Evolutionary conservation across 2,329 filamentous ascomycete species (phyloP), one percentile per base, ranked within the genome.

Genomic region (Salinomyces thailandicus): DNA sequence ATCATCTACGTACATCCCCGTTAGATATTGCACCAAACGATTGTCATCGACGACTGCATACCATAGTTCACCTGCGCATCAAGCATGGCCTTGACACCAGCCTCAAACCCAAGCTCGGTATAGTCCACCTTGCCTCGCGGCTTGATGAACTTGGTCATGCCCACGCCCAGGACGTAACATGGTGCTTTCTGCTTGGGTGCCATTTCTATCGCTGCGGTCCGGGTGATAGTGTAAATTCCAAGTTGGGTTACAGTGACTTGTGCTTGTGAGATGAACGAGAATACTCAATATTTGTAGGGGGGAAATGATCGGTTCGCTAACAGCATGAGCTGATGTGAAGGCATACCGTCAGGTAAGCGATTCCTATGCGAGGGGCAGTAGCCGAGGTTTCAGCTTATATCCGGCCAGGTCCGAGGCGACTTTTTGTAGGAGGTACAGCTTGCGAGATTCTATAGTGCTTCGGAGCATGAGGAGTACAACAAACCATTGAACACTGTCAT

Each of bases 71-170:
- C 85, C 45, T 93, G 81, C 2, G 85, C 85, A 60, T 77, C 74
- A 13, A 79, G 63, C 71, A 93, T 77, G 33, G 85, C 85, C 63
- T 93, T 93, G 59, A 91, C 71, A 49, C 85, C 85, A 8, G 86
- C 86, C 63, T 95, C 87, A 61, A 87, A 95, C 38, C 87, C 87
- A 16, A 95, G 77, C 59, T 94, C 87, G 5, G 85, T 85, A 66
- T 95, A 95, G 67, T 94, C 86, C 47, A 93, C 83, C 60, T 89
- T 89, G 59, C 85, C 85, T 38, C 87, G 77, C 28, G 87, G 87
- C 70, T 95, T 95, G 75, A 95, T 89, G 74, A 96, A 96, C 66
- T 93, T 93, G 66, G 89, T 96, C 85, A 96, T 91, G 67, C 89
- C 89, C 51, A 96, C 91, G 68, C 89, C 89, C 43, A 96, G 77